These are phyloP conservation scores for Penicillium coffeae DNA, from an alignment of 495 filamentous ascomycete species.

Conservation along the genomic window DNA sequence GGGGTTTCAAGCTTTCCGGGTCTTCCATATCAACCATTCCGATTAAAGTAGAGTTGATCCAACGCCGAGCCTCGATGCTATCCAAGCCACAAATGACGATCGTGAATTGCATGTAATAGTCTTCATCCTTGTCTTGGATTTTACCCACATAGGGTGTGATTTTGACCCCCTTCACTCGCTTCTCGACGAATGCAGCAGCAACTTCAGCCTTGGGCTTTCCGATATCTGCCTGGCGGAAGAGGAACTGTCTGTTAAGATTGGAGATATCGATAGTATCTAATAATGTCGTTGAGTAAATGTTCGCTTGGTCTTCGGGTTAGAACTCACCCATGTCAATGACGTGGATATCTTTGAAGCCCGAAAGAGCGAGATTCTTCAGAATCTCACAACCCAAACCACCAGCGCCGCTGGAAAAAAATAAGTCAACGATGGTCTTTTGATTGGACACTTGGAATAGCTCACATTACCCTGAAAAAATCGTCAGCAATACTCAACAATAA, in stretches of 20 bases:
- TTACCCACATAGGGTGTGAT: constrained; percentile 92
- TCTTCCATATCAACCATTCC: constrained; percentile 80
- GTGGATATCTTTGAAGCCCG: constrained; percentile 94
- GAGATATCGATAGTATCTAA: constrained; percentile 95
- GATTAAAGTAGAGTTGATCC: constrained; percentile 95
- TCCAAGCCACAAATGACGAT: constrained; percentile 94
- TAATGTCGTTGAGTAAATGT: constrained; percentile 11
- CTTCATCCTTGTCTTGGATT: constrained; percentile 96
- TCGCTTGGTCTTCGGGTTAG: too few relatives aligned
- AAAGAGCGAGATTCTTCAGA: constrained; percentile 91
- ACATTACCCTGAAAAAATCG: constrained; percentile 32
- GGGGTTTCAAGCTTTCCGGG: constrained; percentile 77
- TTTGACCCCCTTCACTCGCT: constrained; percentile 78
- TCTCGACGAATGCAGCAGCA: constrained; percentile 86
- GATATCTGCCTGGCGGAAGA: constrained; percentile 90
- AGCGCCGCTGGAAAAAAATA: constrained; percentile 62
- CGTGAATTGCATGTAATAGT: constrained; percentile 97
- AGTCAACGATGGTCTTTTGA: constrained; percentile 2
- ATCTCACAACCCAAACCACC: constrained; percentile 97
- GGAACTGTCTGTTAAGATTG: constrained; percentile 96
- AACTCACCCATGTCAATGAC: constrained; percentile 98
- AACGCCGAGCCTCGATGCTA: constrained; percentile 92
- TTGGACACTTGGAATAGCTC: constrained; percentile 7
- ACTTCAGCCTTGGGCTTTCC: constrained; percentile 92
- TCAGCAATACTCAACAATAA: too few relatives aligned